Evolutionary conservation across 1,284 basidiomycete species (phyloP).

Genomic region (Ganoderma resinaceum): DNA sequence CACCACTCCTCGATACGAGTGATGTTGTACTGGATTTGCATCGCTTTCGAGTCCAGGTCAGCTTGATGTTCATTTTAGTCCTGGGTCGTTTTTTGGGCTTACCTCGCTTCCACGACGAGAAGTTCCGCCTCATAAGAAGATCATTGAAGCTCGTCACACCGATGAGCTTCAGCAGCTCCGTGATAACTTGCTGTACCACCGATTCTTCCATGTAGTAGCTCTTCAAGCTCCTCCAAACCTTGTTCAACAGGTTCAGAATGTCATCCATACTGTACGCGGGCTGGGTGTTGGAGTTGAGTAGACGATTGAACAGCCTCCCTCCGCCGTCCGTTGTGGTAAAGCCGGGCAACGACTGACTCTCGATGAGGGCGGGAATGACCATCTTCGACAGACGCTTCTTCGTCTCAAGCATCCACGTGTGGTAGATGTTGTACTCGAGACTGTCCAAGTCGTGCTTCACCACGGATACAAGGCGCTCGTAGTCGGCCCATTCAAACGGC

Average conservation of each 20-base stretch:
- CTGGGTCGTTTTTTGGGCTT: conserved; percentile 35
- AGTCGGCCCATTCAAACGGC: conserved; percentile 96
- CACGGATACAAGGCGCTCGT: conserved; percentile 95
- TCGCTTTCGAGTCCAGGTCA: conserved; percentile 61
- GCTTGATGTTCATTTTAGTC: background rate
- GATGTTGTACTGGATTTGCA: conserved; percentile 99
- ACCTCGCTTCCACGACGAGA: conserved; percentile 99
- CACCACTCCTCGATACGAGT: conserved; percentile 98
- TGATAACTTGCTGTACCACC: conserved; percentile 96
- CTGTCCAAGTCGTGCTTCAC: conserved; percentile 99
- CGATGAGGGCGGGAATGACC: conserved; percentile 98
- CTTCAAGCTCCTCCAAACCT: conserved; percentile 98
- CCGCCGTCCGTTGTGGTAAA: conserved; percentile 97
- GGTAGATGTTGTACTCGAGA: conserved; percentile 99
- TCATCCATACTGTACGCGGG: conserved; percentile 99
- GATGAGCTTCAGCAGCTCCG: conserved; percentile 95
- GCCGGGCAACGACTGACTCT: conserved; percentile 96
- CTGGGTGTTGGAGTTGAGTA: conserved; percentile 84
- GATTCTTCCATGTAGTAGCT: conserved; percentile 99
- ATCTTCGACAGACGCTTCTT: conserved; percentile 98
- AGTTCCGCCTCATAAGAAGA: conserved; percentile 97
- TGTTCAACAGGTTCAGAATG: conserved; percentile 95
- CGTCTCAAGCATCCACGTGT: conserved; percentile 99
- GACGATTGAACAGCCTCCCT: conserved; percentile 92
- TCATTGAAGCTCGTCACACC: conserved; percentile 99